These are phyloP conservation scores for Trichoderma lentiforme DNA, from an alignment of 2,329 filamentous ascomycete genomes.

Conservation along the genomic window DNA sequence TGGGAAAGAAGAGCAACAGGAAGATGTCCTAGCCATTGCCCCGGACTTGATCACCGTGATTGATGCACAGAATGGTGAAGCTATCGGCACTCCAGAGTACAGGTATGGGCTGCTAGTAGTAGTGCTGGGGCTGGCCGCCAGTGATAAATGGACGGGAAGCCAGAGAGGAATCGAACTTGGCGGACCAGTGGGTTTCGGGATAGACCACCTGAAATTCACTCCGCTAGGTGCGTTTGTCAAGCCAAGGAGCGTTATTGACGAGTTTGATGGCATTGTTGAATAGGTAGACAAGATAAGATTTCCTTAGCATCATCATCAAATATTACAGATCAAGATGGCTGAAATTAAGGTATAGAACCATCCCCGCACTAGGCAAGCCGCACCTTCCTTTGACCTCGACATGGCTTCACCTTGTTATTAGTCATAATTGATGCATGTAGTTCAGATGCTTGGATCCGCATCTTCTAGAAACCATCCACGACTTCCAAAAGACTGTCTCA, in stretches of 20 bases:
- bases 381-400: background rate
- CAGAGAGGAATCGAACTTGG: slow-evolving; percentile 47
- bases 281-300: background rate
- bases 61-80: slow-evolving; percentile 54
- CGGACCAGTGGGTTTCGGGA: slow-evolving; percentile 47
- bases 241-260: slow-evolving; percentile 52
- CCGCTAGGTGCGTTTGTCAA: slow-evolving; percentile 47
- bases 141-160: slow-evolving; percentile 44
- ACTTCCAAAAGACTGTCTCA: background rate
- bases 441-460: background rate
- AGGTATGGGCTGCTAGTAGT: slow-evolving; percentile 50
- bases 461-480: background rate
- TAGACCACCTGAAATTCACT: slow-evolving; percentile 46
- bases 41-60: slow-evolving; percentile 56
- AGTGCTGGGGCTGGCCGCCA: slow-evolving; percentile 46
- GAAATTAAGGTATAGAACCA: background rate
- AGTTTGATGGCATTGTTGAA: slow-evolving; percentile 33
- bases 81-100: slow-evolving; percentile 56
- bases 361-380: background rate
- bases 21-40: slow-evolving; percentile 49
- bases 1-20: slow-evolving; percentile 36
- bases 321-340: background rate
- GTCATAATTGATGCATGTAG: background rate
- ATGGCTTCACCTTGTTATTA: background rate
- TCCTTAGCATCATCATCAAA: background rate